These are phyloP conservation scores for Raffaelea arxii DNA, from an alignment of 2,329 filamentous ascomycete genomes.

Conservation along the genomic window DNA sequence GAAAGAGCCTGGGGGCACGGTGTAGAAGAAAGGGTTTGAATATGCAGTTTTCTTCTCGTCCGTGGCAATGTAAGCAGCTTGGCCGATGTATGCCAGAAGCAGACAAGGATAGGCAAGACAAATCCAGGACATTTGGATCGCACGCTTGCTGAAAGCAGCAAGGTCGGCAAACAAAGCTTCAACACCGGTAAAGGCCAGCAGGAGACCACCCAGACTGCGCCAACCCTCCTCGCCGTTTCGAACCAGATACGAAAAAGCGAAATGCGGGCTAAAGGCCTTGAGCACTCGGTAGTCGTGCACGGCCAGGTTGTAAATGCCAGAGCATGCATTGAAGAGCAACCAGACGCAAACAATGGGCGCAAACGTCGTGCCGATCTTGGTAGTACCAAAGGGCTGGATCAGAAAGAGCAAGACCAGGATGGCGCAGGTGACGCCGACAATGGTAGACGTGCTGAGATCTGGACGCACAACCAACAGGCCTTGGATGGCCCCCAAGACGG, in stretches of 20 bases:
- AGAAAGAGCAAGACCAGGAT: conserved; percentile 55
- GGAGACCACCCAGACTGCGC: conserved; percentile 57
- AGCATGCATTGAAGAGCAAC: conserved; percentile 52
- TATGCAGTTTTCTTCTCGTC: conserved; percentile 46
- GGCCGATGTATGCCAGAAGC: conserved; percentile 57
- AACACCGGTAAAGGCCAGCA: conserved; percentile 69
- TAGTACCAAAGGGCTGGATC: conserved; percentile 55
- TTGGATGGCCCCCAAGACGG: conserved; percentile 59
- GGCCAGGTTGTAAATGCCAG: conserved; percentile 54
- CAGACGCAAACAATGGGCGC: conserved; percentile 60
- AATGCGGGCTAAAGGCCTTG: conserved; percentile 48
- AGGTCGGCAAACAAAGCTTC: conserved; percentile 72
- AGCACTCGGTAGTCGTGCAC: conserved; percentile 43
- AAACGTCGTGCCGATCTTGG: conserved; percentile 48
- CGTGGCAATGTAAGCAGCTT: conserved; percentile 61
- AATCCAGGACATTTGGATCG: conserved; percentile 67
- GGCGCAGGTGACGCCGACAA: conserved; percentile 54
- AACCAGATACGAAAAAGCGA: conserved; percentile 50
- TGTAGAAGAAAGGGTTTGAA: conserved; percentile 65
- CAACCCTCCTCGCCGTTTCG: conserved; percentile 51
- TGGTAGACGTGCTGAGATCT: conserved; percentile 42
- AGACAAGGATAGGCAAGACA: conserved; percentile 57
- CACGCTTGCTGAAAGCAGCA: conserved; percentile 60
- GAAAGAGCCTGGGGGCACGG: conserved; percentile 56
- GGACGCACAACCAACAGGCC: conserved; percentile 49